Conservation (phyloP, 1,139 yeast genomes). For the Hyphopichia khmerensis region DNA sequence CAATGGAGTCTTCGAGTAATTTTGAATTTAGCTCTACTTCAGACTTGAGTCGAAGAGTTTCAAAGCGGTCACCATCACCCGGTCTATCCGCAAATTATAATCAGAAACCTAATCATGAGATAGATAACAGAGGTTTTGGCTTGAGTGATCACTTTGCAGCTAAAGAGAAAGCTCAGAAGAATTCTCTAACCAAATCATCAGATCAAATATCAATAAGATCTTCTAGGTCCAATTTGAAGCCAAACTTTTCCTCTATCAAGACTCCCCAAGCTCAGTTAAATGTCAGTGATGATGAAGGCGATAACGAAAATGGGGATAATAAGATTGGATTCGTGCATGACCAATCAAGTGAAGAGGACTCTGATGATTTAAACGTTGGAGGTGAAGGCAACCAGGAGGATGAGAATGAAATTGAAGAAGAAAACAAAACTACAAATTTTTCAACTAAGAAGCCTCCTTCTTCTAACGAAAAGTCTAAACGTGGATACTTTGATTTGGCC, state of each 20-base stretch:
- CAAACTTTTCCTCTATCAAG: slow-evolving; percentile 76
- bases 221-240: slow-evolving; percentile 44
- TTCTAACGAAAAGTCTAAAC: neutral
- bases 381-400: slow-evolving; percentile 14
- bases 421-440: slow-evolving; percentile 6
- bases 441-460: neutral
- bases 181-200: neutral
- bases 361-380: slow-evolving; percentile 5
- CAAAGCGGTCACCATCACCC: neutral
- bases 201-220: slow-evolving; percentile 31
- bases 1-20: neutral
- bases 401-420: slow-evolving; percentile 15
- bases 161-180: neutral
- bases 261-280: slow-evolving; percentile 71
- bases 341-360: too few relatives aligned
- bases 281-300: slow-evolving; percentile 35
- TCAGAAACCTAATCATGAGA: neutral
- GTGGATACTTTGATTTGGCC: slow-evolving; percentile 3
- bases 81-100: neutral
- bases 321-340: slow-evolving; percentile 15
- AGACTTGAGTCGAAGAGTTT: neutral
- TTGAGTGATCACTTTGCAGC: neutral
- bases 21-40: neutral
- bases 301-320: slow-evolving; percentile 6
- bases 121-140: neutral